Evolutionary conservation across 805 yeast species (phyloP).

Genomic region (Cyberlindnera mississippiensis): DNA sequence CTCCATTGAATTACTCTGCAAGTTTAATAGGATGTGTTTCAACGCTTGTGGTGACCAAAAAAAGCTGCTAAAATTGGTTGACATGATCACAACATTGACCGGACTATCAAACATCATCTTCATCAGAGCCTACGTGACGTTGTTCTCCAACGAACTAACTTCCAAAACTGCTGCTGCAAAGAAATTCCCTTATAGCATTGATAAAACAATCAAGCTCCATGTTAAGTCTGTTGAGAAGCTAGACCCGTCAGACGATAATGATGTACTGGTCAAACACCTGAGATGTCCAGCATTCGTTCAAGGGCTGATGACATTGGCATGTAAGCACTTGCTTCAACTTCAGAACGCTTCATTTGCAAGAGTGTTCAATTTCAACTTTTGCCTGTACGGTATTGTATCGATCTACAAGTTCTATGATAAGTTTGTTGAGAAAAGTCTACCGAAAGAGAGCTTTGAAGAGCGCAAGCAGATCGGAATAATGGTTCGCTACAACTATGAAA

Average conservation of each 20-base stretch:
- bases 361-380: slow-evolving; percentile 9
- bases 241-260: slow-evolving; percentile 7
- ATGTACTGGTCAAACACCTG: slow-evolving; percentile 1
- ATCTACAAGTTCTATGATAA: slow-evolving; percentile 14
- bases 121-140: slow-evolving; percentile 16
- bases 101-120: slow-evolving; percentile 14
- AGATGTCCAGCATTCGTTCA: slow-evolving; percentile 11
- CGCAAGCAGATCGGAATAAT: slow-evolving; percentile 5
- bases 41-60: slow-evolving; percentile 5
- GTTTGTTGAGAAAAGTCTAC: slow-evolving; percentile 3
- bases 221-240: slow-evolving; percentile 15
- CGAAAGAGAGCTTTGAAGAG: slow-evolving; percentile 1
- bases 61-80: slow-evolving; percentile 16
- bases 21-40: slow-evolving; percentile 13
- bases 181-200: not conserved
- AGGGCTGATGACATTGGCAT: slow-evolving; percentile 11
- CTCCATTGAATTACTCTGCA: slow-evolving; percentile 19
- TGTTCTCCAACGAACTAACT: slow-evolving; percentile 9
- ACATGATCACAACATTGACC: slow-evolving; percentile 12
- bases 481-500: slow-evolving; percentile 2
- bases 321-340: slow-evolving; percentile 12
- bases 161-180: not conserved
- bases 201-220: slow-evolving; percentile 4
- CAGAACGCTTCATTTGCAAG: slow-evolving; percentile 9
- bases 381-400: slow-evolving; percentile 8